Conservation (phyloP, 1,284 basidiomycete species). For the Macrocystidia cucumis region DNA sequence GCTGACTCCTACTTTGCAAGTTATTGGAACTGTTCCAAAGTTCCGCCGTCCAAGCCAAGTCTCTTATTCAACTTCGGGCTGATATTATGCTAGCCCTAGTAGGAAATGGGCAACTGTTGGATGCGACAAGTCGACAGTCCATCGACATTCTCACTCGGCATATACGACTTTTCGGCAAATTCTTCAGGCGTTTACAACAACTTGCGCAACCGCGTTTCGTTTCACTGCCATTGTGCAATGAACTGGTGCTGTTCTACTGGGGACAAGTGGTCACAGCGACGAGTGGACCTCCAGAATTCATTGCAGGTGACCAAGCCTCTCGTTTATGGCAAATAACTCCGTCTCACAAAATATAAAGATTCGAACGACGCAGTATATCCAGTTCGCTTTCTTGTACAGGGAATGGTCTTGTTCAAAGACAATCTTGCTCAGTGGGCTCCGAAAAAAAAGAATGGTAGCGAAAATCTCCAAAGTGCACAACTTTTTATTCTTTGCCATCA, state of each 20-base stretch:
- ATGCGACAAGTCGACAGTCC: constrained; percentile 28
- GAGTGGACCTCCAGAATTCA: constrained; percentile 37
- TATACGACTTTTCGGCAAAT: constrained; percentile 65
- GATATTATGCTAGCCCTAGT: constrained; percentile 21
- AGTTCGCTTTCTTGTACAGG: constrained; percentile 77
- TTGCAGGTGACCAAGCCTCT: constrained; percentile 38
- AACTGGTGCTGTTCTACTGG: constrained; percentile 74
- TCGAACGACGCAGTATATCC: constrained; percentile 55
- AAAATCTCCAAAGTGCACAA: constrained; percentile 54
- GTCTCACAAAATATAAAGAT: too few species aligned
- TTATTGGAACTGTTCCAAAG: constrained; percentile 51
- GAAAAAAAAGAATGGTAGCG: constrained; percentile 46
- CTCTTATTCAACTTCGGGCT: constrained; percentile 40
- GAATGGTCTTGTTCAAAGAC: constrained; percentile 86
- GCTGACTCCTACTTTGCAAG: too few species aligned
- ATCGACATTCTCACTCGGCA: constrained; percentile 58
- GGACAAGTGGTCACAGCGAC: constrained; percentile 65
- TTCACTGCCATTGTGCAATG: constrained; percentile 51
- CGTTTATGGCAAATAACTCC: neutral
- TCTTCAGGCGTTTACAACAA: constrained; percentile 68
- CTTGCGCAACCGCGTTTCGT: constrained; percentile 53
- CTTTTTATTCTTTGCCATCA: constrained; percentile 4
- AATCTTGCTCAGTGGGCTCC: constrained; percentile 69
- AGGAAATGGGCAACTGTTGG: constrained; percentile 24
- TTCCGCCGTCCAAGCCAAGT: constrained; percentile 46